A percentile compares a stretch with the other conserved stretches of the same genome.
Evolutionary conservation across 495 filamentous ascomycete species (phyloP).

Genomic region (Xylaria acuta): DNA sequence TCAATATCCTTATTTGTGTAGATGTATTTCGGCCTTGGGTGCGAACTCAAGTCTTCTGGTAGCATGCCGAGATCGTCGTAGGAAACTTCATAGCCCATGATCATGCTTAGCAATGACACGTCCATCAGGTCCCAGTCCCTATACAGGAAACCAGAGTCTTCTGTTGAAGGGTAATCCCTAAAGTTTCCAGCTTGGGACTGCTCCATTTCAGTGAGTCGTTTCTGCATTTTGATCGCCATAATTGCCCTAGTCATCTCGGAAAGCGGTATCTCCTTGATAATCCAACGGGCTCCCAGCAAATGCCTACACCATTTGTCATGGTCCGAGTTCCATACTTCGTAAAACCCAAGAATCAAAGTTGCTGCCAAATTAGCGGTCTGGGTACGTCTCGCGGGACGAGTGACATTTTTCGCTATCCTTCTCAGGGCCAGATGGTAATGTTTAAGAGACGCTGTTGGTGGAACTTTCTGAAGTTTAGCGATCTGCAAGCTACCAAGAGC

Average conservation of each 20-base stretch:
- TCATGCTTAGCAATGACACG: constrained; percentile 43
- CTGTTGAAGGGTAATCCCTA: constrained; percentile 33
- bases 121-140: constrained; percentile 45
- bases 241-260: constrained; percentile 69
- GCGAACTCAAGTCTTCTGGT: constrained; percentile 36
- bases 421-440: constrained; percentile 90
- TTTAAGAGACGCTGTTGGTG: constrained; percentile 79
- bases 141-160: constrained; percentile 36
- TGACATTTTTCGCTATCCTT: constrained; percentile 75
- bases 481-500: constrained; percentile 89
- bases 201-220: constrained; percentile 41
- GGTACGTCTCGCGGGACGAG: constrained; percentile 71
- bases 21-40: constrained; percentile 34
- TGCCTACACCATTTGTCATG: constrained; percentile 96
- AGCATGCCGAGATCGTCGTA: constrained; percentile 44
- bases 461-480: constrained; percentile 74
- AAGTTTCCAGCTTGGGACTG: constrained; percentile 34
- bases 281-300: constrained; percentile 79
- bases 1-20: constrained; percentile 77
- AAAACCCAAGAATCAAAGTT: constrained; percentile 86
- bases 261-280: constrained; percentile 84
- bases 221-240: constrained; percentile 62
- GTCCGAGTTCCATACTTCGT: constrained; percentile 93
- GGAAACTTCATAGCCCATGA: constrained; percentile 46
- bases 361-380: constrained; percentile 86